Evolutionary conservation across 495 filamentous ascomycete species (phyloP).

Genomic region (Clohesyomyces aquaticus): DNA sequence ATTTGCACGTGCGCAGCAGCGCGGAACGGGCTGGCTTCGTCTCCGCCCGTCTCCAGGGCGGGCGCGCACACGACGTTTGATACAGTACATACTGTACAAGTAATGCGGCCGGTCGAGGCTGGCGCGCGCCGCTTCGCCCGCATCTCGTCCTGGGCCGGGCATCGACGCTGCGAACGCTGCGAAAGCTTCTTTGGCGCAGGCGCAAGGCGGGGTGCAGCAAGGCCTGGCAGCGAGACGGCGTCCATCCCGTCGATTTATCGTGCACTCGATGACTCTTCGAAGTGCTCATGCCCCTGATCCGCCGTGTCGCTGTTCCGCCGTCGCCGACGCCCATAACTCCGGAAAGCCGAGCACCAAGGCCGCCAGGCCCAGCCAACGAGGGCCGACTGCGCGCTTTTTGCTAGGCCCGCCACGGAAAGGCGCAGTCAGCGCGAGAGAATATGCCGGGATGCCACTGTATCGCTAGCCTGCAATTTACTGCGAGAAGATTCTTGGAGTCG

Average conservation of each 20-base stretch:
- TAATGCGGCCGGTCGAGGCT: constrained; percentile 27
- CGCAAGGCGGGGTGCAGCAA: constrained; percentile 27
- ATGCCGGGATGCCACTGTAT: constrained; percentile 18
- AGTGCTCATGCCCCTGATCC: constrained; percentile 6
- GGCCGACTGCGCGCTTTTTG: neutral
- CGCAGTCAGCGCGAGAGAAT: constrained; percentile 21
- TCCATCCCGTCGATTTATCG: constrained; percentile 26
- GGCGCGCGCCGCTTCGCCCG: neutral
- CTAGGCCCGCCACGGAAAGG: neutral
- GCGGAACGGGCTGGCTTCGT: neutral
- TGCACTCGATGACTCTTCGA: constrained; percentile 7
- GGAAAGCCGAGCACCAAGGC: constrained; percentile 5
- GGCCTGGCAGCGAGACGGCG: neutral
- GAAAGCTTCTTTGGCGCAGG: constrained; percentile 8
- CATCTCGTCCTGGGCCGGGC: neutral
- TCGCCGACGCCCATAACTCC: constrained; percentile 5
- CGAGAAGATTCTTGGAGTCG: constrained; percentile 5
- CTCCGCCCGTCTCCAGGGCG: too few species aligned
- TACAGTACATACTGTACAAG: too few species aligned
- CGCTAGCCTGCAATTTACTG: constrained; percentile 8
- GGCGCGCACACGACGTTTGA: too few species aligned
- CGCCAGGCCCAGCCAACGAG: neutral
- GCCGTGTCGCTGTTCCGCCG: neutral
- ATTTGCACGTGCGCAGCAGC: constrained; percentile 2
- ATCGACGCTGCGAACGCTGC: neutral